Evolutionary conservation across 108 stramenopile genomes (phyloP), one percentile per base, ranked within the genome.

Genomic region (Cylindrotheca fusiformis): DNA sequence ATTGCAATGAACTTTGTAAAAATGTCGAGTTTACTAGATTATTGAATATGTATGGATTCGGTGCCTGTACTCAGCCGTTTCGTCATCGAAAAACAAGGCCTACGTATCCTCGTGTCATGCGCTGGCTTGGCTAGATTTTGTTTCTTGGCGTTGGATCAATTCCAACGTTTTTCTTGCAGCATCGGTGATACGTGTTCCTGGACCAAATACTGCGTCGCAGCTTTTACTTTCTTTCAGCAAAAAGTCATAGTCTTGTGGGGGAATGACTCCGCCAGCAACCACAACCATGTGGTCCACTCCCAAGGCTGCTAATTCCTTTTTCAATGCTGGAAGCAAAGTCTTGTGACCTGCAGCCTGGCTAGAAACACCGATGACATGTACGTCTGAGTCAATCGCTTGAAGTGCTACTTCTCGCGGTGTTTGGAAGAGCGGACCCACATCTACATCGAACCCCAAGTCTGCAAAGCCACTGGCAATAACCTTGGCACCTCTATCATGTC

Each of bases 401-500:
- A 86, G 36, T 1, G 96, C 97, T 2, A 96, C 97, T 69, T 99
- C 98, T 62, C 91, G 85, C 0, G 98, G 98, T 22, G 97, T 97
- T 65, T 88, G 86, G 65, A 99, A 99, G 14, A 99, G 67, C n/a
- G 97, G 94, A 12, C 97, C 97, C 48, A 98, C 89, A 65, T 98
- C 98, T 17, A 99, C 98, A 69, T 99, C 98, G 73, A 93, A 98
- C 17, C 93, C 98, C 51, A 99, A 65, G 65, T 99, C 98, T 23
- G 88, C 85, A 64, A 99, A 97, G 4, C 97, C 97, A 72, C 82
- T 83, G 46, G 98, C 96, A 69, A 99, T 97, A 21, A 99, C 96
- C 62, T 97, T 98, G 44, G 96, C 98, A 26, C 98, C 98, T 26
- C 98, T 87, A 67, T 99, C 98, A 68, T 99, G 98, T 10, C 98